Evolutionary conservation across 306 rosid genomes (phyloP).

Genomic region (Prunus davidiana): DNA sequence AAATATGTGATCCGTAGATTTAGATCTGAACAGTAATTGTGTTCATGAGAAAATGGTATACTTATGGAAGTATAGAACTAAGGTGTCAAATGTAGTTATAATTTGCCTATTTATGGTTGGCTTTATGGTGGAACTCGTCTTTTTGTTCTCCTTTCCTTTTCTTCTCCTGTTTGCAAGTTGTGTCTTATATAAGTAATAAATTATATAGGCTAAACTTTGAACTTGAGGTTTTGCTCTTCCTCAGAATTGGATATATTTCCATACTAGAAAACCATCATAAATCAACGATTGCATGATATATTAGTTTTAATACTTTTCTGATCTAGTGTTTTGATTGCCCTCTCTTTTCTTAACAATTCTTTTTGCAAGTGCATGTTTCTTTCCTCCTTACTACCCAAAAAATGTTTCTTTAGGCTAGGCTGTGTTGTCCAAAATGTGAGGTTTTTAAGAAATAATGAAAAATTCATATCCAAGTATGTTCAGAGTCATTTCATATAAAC

Average conservation of each 20-base stretch:
- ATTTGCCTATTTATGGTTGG: neutral
- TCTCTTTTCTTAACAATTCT: neutral
- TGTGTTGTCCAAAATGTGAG: neutral
- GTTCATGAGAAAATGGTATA: neutral
- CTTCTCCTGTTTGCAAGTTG: too few relatives aligned
- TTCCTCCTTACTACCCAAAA: neutral
- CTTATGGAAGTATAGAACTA: neutral
- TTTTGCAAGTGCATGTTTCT: neutral
- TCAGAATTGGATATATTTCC: neutral
- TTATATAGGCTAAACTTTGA: too few relatives aligned
- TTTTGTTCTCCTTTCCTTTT: neutral
- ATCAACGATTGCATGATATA: neutral
- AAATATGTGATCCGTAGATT: neutral
- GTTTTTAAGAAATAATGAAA: neutral
- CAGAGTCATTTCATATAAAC: neutral
- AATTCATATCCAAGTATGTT: neutral
- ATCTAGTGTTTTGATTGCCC: neutral
- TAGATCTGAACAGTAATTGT: neutral
- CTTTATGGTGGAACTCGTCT: neutral
- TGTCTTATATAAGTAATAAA: too few relatives aligned
- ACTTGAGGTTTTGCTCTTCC: too few relatives aligned
- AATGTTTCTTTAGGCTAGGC: neutral
- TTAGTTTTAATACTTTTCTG: neutral
- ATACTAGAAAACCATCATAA: neutral
- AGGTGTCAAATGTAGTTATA: neutral